Base-by-base conservation (phyloP, 768 basidiomycete species). In the Tricholoma matsutake region DNA sequence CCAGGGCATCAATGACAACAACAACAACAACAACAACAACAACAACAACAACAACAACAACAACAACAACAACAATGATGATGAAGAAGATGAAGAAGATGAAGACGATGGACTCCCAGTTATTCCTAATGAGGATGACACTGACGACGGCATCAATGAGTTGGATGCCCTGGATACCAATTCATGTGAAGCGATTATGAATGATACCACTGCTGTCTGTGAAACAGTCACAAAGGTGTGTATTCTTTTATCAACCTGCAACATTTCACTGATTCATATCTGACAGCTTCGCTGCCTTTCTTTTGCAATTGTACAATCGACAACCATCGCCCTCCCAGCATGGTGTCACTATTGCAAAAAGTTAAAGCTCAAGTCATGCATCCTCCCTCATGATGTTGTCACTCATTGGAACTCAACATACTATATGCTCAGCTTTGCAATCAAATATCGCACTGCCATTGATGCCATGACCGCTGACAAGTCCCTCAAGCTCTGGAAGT, bases 271-370 rank as follows among this genome's bases (percentile, higher is more conserved):
- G 35, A 35, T 35, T 4, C 8, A 35, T 35, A 35, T n/a, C n/a
- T n/a, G n/a, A n/a, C n/a, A 64, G 65, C 51, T 72, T 59, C 63
- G 61, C 62, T 53, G 62, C 60, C 18, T 63, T 64, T n/a, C 59
- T 7, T 57, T 57, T 34, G 16, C 56, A 0, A 61, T 64, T 39
- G 56, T 71, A 9, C 55, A 72, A 60, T 76, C 71, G 0, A 71
- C 67, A 1, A 78, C 72, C 1, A 65, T 64, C 6, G 55, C 67
- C 35, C 67, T 77, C 0, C 75, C 75, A 0, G 59, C 35, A 10
- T 78, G 76, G 73, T 47, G 41, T 70, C 65, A 8, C 35, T 35
- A 35, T 11, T 35, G 35, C 35, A 35, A 35, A 35, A 11, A 35
- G 10, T 3, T 35, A 1, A 35, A 11, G 10, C 35, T 10, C 1